Base-by-base conservation (phyloP, 2,329 filamentous ascomycete species). In the Verticillium nubilum region DNA sequence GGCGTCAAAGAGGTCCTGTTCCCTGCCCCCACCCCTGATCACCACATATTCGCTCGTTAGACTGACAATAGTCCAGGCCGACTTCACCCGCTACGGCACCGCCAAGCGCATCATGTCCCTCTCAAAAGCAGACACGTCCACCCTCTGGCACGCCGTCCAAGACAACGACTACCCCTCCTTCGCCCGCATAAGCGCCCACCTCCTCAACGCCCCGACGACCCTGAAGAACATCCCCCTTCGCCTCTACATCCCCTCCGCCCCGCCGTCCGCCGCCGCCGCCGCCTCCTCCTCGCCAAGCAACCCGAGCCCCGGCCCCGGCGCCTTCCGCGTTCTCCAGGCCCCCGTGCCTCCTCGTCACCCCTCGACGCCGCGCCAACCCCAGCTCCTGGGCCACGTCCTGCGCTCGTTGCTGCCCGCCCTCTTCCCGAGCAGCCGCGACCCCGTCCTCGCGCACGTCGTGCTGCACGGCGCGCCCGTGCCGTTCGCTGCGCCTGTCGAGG, bases 71-170 rank as follows among this genome's bases (percentile, higher is more conserved):
- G n/a, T n/a, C 47, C 59, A 86, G 80, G 92, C 93, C 29, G 92
- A 97, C 73, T 96, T 92, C 66, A 79, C 96, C 56, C 86, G 93
- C 57, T 94, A 95, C 66, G 92, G 92, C 52, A 95, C 90, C 58
- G 92, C 91, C 17, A 92, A 94, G 71, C 88, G 90, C 62, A 93
- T 96, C 68, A 96, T 97, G 91, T 88, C 87, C 58, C 78, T 97
- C 68, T 92, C 89, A 62, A 93, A 92, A 71, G 86, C 90, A 53
- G 87, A 96, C 71, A 95, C 91, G 15, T 91, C 87, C 7, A 84
- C 88, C 31, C 80, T 97, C 33, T 97, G 93, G 92, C 83, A 87
- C 64, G 84, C 90, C 10, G 90, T 96, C 50, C 82, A 88, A 71
- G 85, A 90, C 66, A 90, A 96, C 67, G 86, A 97, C 73, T 86